Evolutionary conservation across 75 land plant species (phyloP).

Genomic region (Pseudotsuga menziesii): DNA sequence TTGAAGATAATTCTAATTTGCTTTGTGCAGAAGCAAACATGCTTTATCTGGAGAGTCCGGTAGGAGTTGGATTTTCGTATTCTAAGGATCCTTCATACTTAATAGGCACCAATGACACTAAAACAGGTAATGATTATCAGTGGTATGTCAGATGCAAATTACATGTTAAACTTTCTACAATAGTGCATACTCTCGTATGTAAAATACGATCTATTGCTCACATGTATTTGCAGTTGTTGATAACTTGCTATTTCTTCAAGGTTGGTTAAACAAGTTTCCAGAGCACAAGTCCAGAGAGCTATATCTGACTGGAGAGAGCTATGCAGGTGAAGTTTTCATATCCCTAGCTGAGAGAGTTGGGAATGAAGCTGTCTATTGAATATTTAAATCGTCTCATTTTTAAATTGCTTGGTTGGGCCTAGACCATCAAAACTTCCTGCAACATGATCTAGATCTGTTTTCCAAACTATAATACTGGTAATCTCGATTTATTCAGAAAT

Average conservation of each 20-base stretch:
- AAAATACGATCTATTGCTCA: neutral
- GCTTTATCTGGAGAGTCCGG: conserved; percentile 87
- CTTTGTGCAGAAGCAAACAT: conserved; percentile 66
- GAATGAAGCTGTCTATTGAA: too few species aligned
- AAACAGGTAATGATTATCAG: conserved; percentile 49
- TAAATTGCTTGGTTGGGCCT: too few species aligned
- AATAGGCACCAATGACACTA: conserved; percentile 49
- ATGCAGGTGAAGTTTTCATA: conserved; percentile 63
- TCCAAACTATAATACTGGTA: too few species aligned
- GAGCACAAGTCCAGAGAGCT: conserved; percentile 65
- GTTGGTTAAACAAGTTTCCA: conserved; percentile 80
- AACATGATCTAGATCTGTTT: too few species aligned
- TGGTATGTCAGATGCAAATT: neutral
- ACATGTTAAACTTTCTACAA: neutral
- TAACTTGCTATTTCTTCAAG: conserved; percentile 66
- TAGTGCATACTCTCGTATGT: neutral
- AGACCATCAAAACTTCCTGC: too few species aligned
- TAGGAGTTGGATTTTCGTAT: conserved; percentile 96
- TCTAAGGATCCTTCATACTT: conserved; percentile 59
- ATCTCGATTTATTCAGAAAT: too few species aligned
- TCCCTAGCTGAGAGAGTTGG: too few species aligned
- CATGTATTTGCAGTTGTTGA: conserved; percentile 56
- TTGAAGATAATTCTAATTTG: neutral
- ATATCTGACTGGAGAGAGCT: conserved; percentile 91
- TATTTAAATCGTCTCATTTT: too few species aligned